Evolutionary conservation across 1,284 basidiomycete genomes (phyloP), one percentile per base, ranked within the genome.

Genomic region (Moniliophthora roreri): DNA sequence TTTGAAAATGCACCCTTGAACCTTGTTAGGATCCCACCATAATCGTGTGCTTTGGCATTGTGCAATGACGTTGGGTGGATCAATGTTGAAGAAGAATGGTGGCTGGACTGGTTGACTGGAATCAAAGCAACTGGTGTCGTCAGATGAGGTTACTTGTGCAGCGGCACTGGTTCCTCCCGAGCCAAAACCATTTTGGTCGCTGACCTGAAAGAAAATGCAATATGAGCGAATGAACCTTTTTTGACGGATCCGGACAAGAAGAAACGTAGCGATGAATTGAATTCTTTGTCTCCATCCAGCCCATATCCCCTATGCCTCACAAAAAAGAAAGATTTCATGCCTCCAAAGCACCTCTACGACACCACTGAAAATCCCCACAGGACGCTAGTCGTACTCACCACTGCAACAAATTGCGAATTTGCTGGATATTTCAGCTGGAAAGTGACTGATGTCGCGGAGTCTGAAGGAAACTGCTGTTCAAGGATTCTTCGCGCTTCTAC

Each of bases 141-240:
- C 68, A 2, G 80, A 84, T n/a, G 60, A 48, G 13, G 64, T 61
- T 28, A 90, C 86, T 53, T 71, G 76, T 2, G 80, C 82, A 1
- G 81, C 78, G 2, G 79, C 79, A 53, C 84, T 89, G 1, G 89
- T 89, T 4, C 90, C 89, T 7, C 90, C 89, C 0, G 82, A 75
- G 9, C 84, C 89, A 62, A 91, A 89, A 1, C 81, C 83, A 2
- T 74, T 74, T 41, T 71, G 71, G 61, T 92, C 89, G 65, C 85
- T 88, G 58, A 91, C 79, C 88, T 91, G 59, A 11, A 55, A 13
- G 38, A 53, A 24, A 38, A 21, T 48, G 32, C 42, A 39, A 46
- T 32, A 52, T 16, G 36, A 5, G 10, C 44, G 45, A 37, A 40
- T 48, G 20, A 50, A 52, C 26, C 8, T 46, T n/a, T 5, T 32